Evolutionary conservation across 345 rosid species (phyloP), one percentile per base, ranked within the genome.

Genomic region (Arabidopsis arenosa): DNA sequence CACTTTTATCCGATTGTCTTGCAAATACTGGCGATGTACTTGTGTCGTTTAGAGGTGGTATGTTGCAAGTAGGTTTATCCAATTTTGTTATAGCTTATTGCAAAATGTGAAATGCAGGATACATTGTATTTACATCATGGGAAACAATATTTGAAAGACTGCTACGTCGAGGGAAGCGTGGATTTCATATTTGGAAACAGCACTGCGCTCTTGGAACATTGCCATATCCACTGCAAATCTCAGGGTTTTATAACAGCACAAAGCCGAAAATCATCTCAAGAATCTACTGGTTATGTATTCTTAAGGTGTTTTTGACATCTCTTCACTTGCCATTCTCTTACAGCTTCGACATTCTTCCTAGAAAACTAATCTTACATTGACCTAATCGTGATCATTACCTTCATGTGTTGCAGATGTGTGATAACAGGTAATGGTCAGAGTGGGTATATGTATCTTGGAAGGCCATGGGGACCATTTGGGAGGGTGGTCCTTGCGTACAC

Each of bases 381-480:
- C 23, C 23, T 21, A 21, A 21, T 21, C 23, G 23, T 21, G 23
- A 21, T 21, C 23, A 21, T 21, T 21, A 21, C 23, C 23, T 21
- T 21, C 23, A 21, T 21, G 23, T 21, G 23, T 21, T 79, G 86
- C 85, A 95, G 98, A 75, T 95, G 98, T 77, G 92, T 89, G 73
- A 88, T 95, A 69, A 88, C 97, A 1, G 99, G 99, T 10, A 89
- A 85, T 79, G 96, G 98, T 70, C 84, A 83, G 48, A 70, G 65
- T 45, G 85, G 86, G 64, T 90, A 89, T 73, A 36, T 66, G 44
- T 72, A 87, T 82, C 97, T 92, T 1, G 98, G 98, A 75, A 86
- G 98, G 17, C 99, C 98, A 52, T 90, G 96, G 98, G 98, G 97
- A 80, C 98, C 96, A 26, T 90, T 95, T 17, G 97, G 97, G 79